Conservation (phyloP, 352 stramenopile genomes). For the Pythium phragmiticola region DNA sequence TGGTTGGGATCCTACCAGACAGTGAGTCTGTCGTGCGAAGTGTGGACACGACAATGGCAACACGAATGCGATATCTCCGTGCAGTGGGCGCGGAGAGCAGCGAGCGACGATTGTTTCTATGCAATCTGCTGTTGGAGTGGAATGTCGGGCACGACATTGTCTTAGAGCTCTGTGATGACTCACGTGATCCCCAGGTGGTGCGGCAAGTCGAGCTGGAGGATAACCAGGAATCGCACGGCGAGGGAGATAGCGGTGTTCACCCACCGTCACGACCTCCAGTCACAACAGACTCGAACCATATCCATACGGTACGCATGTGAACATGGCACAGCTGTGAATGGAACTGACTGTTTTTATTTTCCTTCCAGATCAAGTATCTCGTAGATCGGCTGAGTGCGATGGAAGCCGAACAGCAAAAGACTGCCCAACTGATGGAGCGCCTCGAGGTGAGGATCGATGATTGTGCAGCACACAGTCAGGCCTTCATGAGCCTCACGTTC, state of each 20-base stretch:
- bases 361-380: slow-evolving; percentile 50
- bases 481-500: neutral
- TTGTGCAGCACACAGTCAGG: neutral
- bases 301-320: slow-evolving; percentile 5
- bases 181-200: neutral
- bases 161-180: slow-evolving; percentile 45
- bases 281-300: slow-evolving; percentile 14
- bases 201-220: neutral
- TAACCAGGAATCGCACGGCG: slow-evolving; percentile 3
- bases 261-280: neutral
- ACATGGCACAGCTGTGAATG: neutral
- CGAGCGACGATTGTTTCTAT: slow-evolving; percentile 35
- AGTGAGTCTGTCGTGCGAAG: neutral
- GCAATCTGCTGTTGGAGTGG: slow-evolving; percentile 55
- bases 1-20: neutral
- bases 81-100: slow-evolving; percentile 8
- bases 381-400: slow-evolving; percentile 50
- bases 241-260: neutral
- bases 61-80: slow-evolving; percentile 5
- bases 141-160: slow-evolving; percentile 44
- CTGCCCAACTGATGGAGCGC: slow-evolving; percentile 32
- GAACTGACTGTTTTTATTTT: neutral
- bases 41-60: neutral
- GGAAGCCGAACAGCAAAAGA: slow-evolving; percentile 44
- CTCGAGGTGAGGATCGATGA: slow-evolving; percentile 37